Base-by-base conservation (phyloP, 139 green algal genomes). In the Micromonas commoda region DNA sequence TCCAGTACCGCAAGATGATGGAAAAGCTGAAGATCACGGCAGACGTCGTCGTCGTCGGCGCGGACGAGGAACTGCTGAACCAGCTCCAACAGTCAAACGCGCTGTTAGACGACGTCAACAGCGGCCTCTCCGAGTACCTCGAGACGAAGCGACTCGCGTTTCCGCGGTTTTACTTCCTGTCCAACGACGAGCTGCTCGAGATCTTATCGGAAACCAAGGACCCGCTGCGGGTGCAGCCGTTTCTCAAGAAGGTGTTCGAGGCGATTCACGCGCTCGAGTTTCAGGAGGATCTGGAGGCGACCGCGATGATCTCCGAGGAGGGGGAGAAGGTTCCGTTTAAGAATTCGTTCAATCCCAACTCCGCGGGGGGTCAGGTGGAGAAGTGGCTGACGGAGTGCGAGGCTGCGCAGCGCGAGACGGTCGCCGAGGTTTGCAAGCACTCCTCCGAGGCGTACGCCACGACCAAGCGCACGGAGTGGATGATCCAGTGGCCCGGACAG, bases 81-180 rank as follows among this genome's bases (percentile, higher is more conserved):
- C 85, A 78, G 29, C 77, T 93, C 51, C 68, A 52, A 2, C 86
- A 94, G 76, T 86, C 85, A 61, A 92, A 92, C 86, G 88, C 88
- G 86, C 86, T 92, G 67, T 81, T 93, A 74, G 89, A 92, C 65
- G 69, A 87, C 71, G 79, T 92, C 29, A 86, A 91, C 34, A 94
- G 92, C 84, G 89, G 89, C 0, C 80, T 94, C 26, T 87, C 85
- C 37, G 90, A 94, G 60, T 94, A 92, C 85, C 81, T 93, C 39
- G 90, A 94, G 80, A 93, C 89, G 69, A 94, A 94, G 82, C 81
- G 88, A 32, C 82, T 92, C 28, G 90, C 90, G 24, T 93, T 94
- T 84, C 89, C 89, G 33, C 81, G 90, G 64, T 94, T 94, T 84
- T 94, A 92, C 81, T 94, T 94, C 81, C 77, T 94, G 20, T 93